Conservation (phyloP, 495 filamentous ascomycete species). For the Letharia columbiana region DNA sequence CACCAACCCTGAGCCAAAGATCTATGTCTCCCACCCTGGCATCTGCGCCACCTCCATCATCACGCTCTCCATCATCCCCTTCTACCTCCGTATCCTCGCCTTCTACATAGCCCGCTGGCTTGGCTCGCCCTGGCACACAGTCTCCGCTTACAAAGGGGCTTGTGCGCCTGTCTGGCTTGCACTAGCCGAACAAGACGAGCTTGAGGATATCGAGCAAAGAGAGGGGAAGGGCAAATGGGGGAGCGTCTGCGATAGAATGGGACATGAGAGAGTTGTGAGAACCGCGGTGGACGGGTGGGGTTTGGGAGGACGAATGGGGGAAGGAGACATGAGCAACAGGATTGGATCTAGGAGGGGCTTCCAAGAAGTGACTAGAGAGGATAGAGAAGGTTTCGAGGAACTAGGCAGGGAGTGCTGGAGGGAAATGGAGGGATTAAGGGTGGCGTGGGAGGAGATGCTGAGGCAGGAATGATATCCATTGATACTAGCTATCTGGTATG, state of each 20-base stretch:
- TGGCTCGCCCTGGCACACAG: constrained; percentile 79
- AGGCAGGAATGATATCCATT: constrained; percentile 25
- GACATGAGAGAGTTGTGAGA: constrained; percentile 50
- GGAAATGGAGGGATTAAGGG: constrained; percentile 75
- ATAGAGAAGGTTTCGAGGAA: constrained; percentile 62
- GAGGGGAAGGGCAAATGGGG: constrained; percentile 77
- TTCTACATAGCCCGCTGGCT: constrained; percentile 69
- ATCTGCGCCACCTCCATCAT: constrained; percentile 74
- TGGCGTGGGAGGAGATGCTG: constrained; percentile 63
- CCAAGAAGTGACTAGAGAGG: constrained; percentile 52
- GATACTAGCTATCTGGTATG: background rate
- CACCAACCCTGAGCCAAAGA: constrained; percentile 39
- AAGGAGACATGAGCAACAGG: constrained; percentile 35
- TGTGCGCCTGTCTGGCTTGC: constrained; percentile 69
- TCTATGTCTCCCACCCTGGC: constrained; percentile 80
- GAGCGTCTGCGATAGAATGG: constrained; percentile 50
- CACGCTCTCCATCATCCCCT: constrained; percentile 55
- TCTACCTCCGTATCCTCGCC: constrained; percentile 51
- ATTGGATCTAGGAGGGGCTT: constrained; percentile 45
- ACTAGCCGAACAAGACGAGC: constrained; percentile 52
- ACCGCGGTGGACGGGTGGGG: constrained; percentile 86
- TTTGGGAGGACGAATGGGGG: constrained; percentile 58
- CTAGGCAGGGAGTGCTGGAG: constrained; percentile 66
- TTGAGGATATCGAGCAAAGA: constrained; percentile 52
- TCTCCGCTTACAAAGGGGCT: constrained; percentile 69